Evolutionary conservation across 805 yeast species (phyloP).

Genomic region (Grigorovia yakushimaensis): DNA sequence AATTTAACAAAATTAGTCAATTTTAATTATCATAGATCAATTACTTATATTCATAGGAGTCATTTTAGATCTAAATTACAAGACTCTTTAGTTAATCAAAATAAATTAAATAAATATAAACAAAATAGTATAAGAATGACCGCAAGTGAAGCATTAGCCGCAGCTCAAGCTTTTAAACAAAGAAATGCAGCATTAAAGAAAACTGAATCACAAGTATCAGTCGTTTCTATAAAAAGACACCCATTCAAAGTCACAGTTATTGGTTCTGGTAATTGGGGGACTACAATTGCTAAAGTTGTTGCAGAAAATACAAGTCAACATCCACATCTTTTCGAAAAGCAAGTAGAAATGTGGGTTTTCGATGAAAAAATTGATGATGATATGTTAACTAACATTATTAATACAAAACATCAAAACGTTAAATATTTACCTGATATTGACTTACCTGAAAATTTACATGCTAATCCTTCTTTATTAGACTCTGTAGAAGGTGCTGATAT

Average conservation of each 20-base stretch:
- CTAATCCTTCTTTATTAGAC: slow-evolving; percentile 71
- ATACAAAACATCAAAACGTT: slow-evolving; percentile 84
- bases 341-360: slow-evolving; percentile 94
- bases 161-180: neutral
- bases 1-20: too few species aligned
- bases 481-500: slow-evolving; percentile 76
- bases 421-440: slow-evolving; percentile 79
- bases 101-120: neutral
- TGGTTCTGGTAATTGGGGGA: slow-evolving; percentile 98
- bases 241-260: slow-evolving; percentile 60
- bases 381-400: slow-evolving; percentile 82
- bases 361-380: slow-evolving; percentile 73
- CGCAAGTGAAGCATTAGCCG: neutral
- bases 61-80: neutral
- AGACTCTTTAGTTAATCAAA: neutral
- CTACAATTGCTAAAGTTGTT: slow-evolving; percentile 89
- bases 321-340: slow-evolving; percentile 57
- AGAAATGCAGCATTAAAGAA: slow-evolving; percentile 1
- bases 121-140: neutral
- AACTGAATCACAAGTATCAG: slow-evolving; percentile 6
- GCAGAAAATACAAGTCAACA: slow-evolving; percentile 76
- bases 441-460: slow-evolving; percentile 77
- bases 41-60: neutral
- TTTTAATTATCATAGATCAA: neutral
- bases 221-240: slow-evolving; percentile 5